A percentile compares a stretch with the other conserved stretches of the same genome.
These are phyloP conservation scores for Thelonectria discophora DNA, from an alignment of 2,329 filamentous ascomycete genomes.

Conservation along the genomic window DNA sequence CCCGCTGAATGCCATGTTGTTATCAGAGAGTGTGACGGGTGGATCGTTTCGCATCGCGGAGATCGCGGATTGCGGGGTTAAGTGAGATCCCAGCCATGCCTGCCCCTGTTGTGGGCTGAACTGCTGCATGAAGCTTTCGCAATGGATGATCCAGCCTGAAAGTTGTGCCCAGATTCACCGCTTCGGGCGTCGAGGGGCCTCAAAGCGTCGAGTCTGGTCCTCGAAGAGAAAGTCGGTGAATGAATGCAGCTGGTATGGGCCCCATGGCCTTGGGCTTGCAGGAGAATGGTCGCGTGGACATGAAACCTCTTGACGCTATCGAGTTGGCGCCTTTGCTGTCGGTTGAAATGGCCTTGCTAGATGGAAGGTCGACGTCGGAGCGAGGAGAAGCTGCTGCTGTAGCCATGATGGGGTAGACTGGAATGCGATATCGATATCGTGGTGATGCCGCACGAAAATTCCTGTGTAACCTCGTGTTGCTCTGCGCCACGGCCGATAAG, in stretches of 20 bases:
- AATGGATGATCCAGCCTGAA: slow-evolving; percentile 12
- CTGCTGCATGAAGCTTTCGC: slow-evolving; percentile 29
- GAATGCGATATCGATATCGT: no score
- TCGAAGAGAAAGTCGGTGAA: slow-evolving; percentile 35
- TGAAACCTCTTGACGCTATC: slow-evolving; percentile 12
- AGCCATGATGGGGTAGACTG: not conserved
- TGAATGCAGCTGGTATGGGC: slow-evolving; percentile 26
- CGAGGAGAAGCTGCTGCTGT: not conserved
- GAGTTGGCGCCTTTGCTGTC: not conserved
- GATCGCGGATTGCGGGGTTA: slow-evolving; percentile 38
- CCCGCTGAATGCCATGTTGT: slow-evolving; percentile 3
- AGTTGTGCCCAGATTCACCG: slow-evolving; percentile 25
- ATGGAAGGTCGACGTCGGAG: not conserved
- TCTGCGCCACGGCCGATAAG: not conserved
- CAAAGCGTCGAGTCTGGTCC: slow-evolving; percentile 8
- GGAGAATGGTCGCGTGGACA: slow-evolving; percentile 25
- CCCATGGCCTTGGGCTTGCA: slow-evolving; percentile 25
- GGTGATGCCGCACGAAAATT: no score
- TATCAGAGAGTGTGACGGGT: slow-evolving; percentile 20
- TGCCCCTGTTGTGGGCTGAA: slow-evolving; percentile 35
- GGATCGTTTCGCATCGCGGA: slow-evolving; percentile 27
- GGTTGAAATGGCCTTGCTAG: not conserved
- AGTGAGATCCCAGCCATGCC: slow-evolving; percentile 31
- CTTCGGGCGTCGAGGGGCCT: slow-evolving; percentile 8
- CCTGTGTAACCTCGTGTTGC: not conserved